Evolutionary conservation across 352 stramenopile species (phyloP).

Genomic region (Globisporangium parvum): DNA sequence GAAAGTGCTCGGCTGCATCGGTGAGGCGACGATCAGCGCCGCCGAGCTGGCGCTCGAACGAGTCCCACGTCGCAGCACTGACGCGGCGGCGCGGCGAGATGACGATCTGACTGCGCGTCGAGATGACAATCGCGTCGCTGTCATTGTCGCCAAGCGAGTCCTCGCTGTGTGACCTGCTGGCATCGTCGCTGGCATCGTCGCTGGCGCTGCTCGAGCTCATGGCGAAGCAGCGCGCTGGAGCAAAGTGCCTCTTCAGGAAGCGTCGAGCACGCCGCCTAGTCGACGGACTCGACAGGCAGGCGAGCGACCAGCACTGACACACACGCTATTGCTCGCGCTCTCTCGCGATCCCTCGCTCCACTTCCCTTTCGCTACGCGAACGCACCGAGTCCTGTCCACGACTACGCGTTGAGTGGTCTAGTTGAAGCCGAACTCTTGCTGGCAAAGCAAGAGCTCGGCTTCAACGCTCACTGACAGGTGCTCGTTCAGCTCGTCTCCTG

Average conservation of each 20-base stretch:
- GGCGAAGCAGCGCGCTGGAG: background rate
- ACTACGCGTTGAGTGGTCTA: background rate
- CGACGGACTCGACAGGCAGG: too few species aligned
- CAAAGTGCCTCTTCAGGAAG: background rate
- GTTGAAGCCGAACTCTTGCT: slow-evolving; percentile 81
- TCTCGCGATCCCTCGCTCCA: too few species aligned
- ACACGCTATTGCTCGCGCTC: too few species aligned
- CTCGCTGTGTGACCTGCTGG: background rate
- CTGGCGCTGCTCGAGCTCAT: slow-evolving; percentile 2
- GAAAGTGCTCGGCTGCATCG: background rate
- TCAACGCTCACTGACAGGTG: too few species aligned
- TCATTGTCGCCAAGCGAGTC: slow-evolving; percentile 14
- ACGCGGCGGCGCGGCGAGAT: slow-evolving; percentile 40
- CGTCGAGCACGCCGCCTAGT: too few species aligned
- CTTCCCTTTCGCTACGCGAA: too few species aligned
- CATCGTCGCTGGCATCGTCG: background rate
- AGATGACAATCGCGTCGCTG: slow-evolving; percentile 53
- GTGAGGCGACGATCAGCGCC: background rate
- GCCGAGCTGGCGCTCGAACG: slow-evolving; percentile 5
- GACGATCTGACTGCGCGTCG: slow-evolving; percentile 48
- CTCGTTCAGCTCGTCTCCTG: too few species aligned
- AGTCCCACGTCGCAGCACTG: slow-evolving; percentile 11
- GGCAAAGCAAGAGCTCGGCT: too few species aligned
- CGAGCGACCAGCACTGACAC: background rate
- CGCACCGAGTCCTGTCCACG: too few species aligned